These are phyloP conservation scores for Cladophialophora psammophila DNA, from an alignment of 2,329 filamentous ascomycete species.

Conservation along the genomic window DNA sequence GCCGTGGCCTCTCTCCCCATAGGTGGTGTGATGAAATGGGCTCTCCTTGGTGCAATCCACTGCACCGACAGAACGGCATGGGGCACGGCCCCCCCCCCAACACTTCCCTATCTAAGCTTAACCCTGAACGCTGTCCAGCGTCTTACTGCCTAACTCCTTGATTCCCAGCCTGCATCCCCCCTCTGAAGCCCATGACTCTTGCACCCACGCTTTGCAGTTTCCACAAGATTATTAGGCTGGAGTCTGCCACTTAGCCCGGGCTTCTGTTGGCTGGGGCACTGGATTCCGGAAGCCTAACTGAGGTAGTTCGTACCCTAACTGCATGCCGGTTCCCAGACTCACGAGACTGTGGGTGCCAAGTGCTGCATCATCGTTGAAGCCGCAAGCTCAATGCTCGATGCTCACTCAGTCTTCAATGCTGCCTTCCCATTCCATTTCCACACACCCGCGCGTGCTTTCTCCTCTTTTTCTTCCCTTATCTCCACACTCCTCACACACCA, in stretches of 20 bases:
- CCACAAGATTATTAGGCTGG: slow-evolving; percentile 20
- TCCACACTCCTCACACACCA: slow-evolving; percentile 18
- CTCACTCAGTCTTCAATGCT: slow-evolving; percentile 1
- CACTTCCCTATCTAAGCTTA: slow-evolving; percentile 1
- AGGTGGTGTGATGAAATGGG: slow-evolving; percentile 4
- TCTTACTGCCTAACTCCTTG: slow-evolving; percentile 9
- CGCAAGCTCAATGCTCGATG: background rate
- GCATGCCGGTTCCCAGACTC: slow-evolving; percentile 7
- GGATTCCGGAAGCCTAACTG: slow-evolving; percentile 14
- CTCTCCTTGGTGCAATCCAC: background rate
- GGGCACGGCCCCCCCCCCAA: background rate
- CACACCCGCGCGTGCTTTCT: slow-evolving; percentile 5
- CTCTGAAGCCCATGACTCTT: slow-evolving; percentile 15
- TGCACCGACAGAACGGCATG: slow-evolving; percentile 3
- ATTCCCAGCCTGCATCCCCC: background rate
- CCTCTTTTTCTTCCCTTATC: slow-evolving; percentile 22
- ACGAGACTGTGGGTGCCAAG: slow-evolving; percentile 3
- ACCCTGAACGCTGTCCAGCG: background rate
- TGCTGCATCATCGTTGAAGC: slow-evolving; percentile 7
- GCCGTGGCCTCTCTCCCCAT: background rate
- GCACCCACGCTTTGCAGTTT: slow-evolving; percentile 10
- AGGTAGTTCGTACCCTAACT: slow-evolving; percentile 10
- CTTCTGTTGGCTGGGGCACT: slow-evolving; percentile 15
- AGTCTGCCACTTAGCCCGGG: slow-evolving; percentile 4
- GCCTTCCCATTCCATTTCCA: slow-evolving; percentile 1